Evolutionary conservation across 2,329 filamentous ascomycete genomes (phyloP).

Genomic region (Colletotrichum simmondsii): DNA sequence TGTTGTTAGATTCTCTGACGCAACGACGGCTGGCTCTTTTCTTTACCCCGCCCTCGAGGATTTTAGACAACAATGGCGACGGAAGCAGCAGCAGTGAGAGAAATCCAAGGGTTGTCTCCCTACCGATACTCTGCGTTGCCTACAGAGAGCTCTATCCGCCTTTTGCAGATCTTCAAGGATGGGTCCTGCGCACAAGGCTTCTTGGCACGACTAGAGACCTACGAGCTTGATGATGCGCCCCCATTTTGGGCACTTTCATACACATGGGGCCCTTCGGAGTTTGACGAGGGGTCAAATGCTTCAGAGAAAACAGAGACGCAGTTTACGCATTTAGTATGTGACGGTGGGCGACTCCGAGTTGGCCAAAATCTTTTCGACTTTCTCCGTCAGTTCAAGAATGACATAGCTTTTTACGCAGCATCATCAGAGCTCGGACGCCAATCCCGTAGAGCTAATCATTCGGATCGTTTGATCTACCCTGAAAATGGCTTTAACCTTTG

Average conservation of each 20-base stretch:
- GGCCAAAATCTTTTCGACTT: slow-evolving; percentile 16
- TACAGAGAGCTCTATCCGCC: neutral
- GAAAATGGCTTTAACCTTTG: slow-evolving; percentile 19
- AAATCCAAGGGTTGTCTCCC: neutral
- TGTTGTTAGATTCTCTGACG: neutral
- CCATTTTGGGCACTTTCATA: slow-evolving; percentile 21
- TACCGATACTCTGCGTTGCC: neutral
- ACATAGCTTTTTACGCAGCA: neutral
- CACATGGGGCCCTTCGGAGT: slow-evolving; percentile 10
- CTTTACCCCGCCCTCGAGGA: neutral
- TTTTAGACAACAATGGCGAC: neutral
- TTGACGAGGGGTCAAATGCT: neutral
- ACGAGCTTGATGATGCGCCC: neutral
- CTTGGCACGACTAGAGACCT: neutral
- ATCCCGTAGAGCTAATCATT: neutral
- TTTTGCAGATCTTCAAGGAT: slow-evolving; percentile 1
- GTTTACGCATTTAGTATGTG: neutral
- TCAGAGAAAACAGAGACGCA: neutral
- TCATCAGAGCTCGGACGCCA: no score
- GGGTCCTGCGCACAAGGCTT: neutral
- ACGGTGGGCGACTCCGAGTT: neutral
- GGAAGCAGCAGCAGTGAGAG: neutral
- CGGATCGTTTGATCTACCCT: neutral
- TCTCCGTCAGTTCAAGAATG: neutral
- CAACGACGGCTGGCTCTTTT: neutral